phyloP scores from a whole-genome alignment of 2,329 filamentous ascomycete genomes.

The Pseudopithomyces chartarum region DNA sequence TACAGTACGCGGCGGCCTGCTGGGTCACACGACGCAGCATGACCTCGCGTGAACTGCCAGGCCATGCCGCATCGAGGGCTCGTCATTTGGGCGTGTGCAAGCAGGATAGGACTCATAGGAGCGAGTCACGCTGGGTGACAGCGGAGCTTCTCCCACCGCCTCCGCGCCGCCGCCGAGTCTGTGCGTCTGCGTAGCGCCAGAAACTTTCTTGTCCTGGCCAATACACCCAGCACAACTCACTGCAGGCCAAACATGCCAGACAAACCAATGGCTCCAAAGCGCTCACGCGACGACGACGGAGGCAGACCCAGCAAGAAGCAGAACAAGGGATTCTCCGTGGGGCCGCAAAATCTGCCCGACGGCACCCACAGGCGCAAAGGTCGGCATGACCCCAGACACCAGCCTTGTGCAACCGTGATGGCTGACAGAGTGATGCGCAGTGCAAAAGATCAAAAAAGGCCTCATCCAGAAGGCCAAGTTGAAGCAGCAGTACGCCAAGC shows the following conservation, averaged over 20 bases:
- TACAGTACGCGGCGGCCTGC: slow-evolving; percentile 19
- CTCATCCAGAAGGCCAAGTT: slow-evolving; percentile 92
- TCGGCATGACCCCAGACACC: slow-evolving; percentile 30
- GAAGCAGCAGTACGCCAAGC: slow-evolving; percentile 88
- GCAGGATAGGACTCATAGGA: background rate
- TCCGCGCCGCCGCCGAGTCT: background rate
- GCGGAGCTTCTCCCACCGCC: background rate
- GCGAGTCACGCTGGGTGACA: background rate
- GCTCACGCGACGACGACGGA: slow-evolving; percentile 56
- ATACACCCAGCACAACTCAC: background rate
- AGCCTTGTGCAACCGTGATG: background rate
- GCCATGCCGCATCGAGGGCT: background rate
- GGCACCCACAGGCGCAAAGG: slow-evolving; percentile 85
- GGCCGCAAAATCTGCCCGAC: slow-evolving; percentile 88
- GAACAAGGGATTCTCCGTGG: slow-evolving; percentile 80
- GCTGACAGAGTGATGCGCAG: slow-evolving; percentile 49
- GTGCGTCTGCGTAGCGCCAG: background rate
- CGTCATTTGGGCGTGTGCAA: background rate
- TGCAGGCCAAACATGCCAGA: background rate
- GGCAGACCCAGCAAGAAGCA: slow-evolving; percentile 49
- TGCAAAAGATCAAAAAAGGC: slow-evolving; percentile 85
- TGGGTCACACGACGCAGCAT: slow-evolving; percentile 30
- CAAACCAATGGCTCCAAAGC: slow-evolving; percentile 62
- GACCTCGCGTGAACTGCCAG: slow-evolving; percentile 2
- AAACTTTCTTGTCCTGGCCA: slow-evolving; percentile 8